These are phyloP conservation scores for Penicillium macrosclerotiorum DNA, from an alignment of 495 filamentous ascomycete species.

Conservation along the genomic window DNA sequence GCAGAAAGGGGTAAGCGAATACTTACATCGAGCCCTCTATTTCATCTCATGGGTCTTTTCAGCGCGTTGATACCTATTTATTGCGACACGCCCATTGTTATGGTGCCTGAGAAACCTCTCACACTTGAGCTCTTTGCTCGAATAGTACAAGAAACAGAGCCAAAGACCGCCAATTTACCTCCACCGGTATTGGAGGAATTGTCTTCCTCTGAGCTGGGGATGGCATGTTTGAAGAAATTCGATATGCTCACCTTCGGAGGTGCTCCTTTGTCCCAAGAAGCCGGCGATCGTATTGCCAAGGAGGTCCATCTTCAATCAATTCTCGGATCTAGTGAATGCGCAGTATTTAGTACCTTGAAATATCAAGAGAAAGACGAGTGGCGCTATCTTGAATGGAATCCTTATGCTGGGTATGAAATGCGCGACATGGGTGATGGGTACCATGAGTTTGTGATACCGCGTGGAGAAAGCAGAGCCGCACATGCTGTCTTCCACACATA, in stretches of 20 bases:
- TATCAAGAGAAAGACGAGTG: conserved; percentile 36
- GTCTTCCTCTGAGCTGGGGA: conserved; percentile 4
- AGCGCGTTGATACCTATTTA: not conserved
- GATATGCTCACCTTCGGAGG: conserved; percentile 6
- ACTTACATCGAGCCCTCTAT: conserved; percentile 18
- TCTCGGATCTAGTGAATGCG: conserved; percentile 13
- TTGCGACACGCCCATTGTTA: not conserved
- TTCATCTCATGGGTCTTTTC: conserved; percentile 13
- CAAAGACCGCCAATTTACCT: not conserved
- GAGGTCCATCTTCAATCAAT: conserved; percentile 7
- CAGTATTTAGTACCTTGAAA: not conserved
- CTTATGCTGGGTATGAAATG: conserved; percentile 38
- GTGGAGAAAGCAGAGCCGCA: not conserved
- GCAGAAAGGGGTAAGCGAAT: conserved; percentile 53
- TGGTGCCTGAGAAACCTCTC: conserved; percentile 5
- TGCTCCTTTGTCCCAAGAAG: conserved; percentile 3
- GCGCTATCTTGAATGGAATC: conserved; percentile 49
- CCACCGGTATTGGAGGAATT: conserved; percentile 8
- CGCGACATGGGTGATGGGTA: conserved; percentile 40
- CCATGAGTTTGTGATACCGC: conserved; percentile 40
- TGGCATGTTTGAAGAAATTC: not conserved
- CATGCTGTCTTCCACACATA: conserved; percentile 13
- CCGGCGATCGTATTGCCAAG: conserved; percentile 8
- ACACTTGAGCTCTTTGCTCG: conserved; percentile 5
- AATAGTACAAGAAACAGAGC: conserved; percentile 7